Percentiles rank a stretch among this genome's conserved stretches.
phyloP scores from a whole-genome alignment of 176 grass and related monocot genomes.

The Eragrostis nindensis region DNA sequence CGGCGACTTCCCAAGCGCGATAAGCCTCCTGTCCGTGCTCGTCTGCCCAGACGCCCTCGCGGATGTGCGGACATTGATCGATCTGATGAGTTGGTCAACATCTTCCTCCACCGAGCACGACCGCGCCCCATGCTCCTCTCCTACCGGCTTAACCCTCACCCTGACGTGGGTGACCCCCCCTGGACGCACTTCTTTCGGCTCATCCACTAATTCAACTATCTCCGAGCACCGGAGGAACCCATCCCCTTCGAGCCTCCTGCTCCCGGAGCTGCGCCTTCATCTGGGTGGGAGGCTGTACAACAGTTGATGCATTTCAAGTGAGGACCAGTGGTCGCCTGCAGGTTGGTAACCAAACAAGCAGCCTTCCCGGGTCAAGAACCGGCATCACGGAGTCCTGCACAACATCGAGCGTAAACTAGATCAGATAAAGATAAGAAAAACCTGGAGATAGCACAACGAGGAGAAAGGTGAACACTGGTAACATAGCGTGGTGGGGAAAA shows the following conservation, averaged over 20 bases:
- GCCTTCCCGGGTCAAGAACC: conserved; percentile 27
- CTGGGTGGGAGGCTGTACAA: conserved; percentile 14
- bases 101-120: conserved; percentile 71
- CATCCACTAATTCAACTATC: conserved; percentile 83
- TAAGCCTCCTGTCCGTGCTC: conserved; percentile 64
- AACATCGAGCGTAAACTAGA: background rate
- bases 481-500: conserved; percentile 9
- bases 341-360: conserved; percentile 19
- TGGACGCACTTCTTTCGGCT: conserved; percentile 41
- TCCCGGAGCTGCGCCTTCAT: conserved; percentile 40
- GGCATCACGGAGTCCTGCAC: conserved; percentile 47
- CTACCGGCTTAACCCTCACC: conserved; percentile 72
- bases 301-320: conserved; percentile 39
- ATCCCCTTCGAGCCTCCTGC: conserved; percentile 36
- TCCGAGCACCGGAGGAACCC: conserved; percentile 78
- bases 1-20: conserved; percentile 59
- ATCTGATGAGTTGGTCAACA: conserved; percentile 69
- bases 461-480: background rate
- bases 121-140: conserved; percentile 42
- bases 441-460: background rate
- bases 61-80: conserved; percentile 65
- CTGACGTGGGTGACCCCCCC: conserved; percentile 57
- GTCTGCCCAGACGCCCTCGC: conserved; percentile 62
- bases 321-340: background rate
- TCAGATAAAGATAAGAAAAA: conserved; percentile 1